Conservation (phyloP, 2,329 filamentous ascomycete genomes). For the Diplodia scrobiculata region DNA sequence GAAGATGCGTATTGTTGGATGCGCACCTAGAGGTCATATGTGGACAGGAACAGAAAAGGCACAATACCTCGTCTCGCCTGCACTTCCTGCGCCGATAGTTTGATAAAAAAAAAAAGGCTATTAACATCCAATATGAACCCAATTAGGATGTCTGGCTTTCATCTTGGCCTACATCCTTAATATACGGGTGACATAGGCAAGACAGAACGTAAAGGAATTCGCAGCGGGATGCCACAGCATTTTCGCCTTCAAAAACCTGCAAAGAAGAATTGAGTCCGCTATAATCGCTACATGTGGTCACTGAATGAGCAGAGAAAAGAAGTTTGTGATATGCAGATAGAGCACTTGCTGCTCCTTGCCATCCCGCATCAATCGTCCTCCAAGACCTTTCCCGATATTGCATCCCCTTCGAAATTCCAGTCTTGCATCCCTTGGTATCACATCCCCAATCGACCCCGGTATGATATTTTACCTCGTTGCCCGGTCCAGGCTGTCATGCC, state of each 20-base stretch:
- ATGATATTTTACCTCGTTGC: background rate
- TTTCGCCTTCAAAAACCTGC: background rate
- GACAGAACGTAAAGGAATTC: background rate
- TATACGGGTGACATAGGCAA: background rate
- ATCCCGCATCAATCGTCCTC: background rate
- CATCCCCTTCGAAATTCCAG: background rate
- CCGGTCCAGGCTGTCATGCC: too few relatives aligned
- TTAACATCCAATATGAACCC: too few relatives aligned
- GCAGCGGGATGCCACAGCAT: background rate
- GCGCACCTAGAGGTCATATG: too few relatives aligned
- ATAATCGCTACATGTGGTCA: conserved; percentile 24
- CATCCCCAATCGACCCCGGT: background rate
- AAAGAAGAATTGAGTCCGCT: conserved; percentile 27
- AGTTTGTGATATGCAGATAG: conserved; percentile 11
- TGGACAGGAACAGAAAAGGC: too few relatives aligned
- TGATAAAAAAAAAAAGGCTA: too few relatives aligned
- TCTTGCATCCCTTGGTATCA: conserved; percentile 7
- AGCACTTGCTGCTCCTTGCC: background rate
- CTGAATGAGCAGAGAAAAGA: conserved; percentile 23
- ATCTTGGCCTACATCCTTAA: background rate
- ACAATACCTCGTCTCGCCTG: too few relatives aligned
- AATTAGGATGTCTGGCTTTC: too few relatives aligned
- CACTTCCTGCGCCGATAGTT: too few relatives aligned
- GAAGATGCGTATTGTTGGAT: too few relatives aligned
- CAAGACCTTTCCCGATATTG: background rate